Evolutionary conservation across 306 rosid species (phyloP).

Genomic region (Datisca glomerata): DNA sequence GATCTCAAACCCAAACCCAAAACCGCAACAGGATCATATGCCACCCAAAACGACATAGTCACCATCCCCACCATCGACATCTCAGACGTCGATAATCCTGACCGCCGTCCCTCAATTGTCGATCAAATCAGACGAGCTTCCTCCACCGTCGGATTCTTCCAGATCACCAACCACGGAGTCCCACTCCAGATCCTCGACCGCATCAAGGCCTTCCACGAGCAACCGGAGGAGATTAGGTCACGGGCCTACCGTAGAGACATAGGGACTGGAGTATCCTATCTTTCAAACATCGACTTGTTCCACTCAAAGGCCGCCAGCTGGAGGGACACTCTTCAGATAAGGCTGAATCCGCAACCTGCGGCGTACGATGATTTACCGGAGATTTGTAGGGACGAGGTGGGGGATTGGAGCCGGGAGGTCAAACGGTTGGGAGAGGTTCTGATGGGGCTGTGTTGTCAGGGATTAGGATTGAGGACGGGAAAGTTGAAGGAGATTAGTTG

Average conservation of each 20-base stretch:
- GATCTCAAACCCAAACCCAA: conserved; percentile 2
- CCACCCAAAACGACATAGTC: not conserved
- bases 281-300: conserved; percentile 27
- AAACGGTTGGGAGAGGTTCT: conserved; percentile 28
- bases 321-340: conserved; percentile 57
- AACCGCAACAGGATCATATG: no score
- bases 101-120: conserved; percentile 12
- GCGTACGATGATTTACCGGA: conserved; percentile 31
- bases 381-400: conserved; percentile 29
- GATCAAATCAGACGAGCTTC: conserved; percentile 20
- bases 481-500: conserved; percentile 21
- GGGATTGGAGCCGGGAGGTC: conserved; percentile 43
- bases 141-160: conserved; percentile 31
- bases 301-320: conserved; percentile 54
- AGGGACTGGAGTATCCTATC: conserved; percentile 19
- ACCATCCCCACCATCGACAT: conserved; percentile 26
- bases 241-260: conserved; percentile 11
- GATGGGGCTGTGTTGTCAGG: conserved; percentile 24
- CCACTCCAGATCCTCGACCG: conserved; percentile 12
- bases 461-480: conserved; percentile 25
- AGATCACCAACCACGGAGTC: conserved; percentile 31
- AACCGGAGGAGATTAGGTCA: conserved; percentile 12
- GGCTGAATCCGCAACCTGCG: conserved; percentile 19
- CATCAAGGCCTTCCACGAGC: conserved; percentile 30
- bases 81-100: conserved; percentile 2